Base-by-base conservation (phyloP, 352 stramenopile species). In the Globisporangium heterothallicum region DNA sequence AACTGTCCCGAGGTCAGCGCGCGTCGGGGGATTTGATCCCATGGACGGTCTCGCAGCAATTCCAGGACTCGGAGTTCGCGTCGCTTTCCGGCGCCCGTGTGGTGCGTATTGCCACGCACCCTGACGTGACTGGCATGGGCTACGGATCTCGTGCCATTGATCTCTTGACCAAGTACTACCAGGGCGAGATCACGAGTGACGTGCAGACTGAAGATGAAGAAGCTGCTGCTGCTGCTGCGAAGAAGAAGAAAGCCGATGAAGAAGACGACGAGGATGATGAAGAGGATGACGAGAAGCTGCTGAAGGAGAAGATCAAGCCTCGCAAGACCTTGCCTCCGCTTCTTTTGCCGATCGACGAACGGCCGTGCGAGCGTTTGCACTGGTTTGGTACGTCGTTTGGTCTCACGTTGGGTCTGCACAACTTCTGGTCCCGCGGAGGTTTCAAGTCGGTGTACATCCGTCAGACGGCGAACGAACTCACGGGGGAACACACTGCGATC, bases 31-130 rank as follows among this genome's bases (percentile, higher is more conserved):
- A 99, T 80, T 71, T 99, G 19, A 99, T 99, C 70, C 97, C 97
- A 1, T 99, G 97, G 97, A 99, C 95, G 14, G 86, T 99, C 19
- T 89, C 94, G 44, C 97, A 99, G 72, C 97, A 99, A 74, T 99
- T 99, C 78, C 95, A 98, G 69, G 97, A 99, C 77, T 90, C 84
- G 16, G 96, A 98, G 43, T 99, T 99, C 67, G 95, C 94, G 21
- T 77, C 92, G 58, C 87, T 99, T 16, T 98, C 91, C 25, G 97
- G 97, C 32, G 97, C 95, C 3, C 86, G 97, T 45, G 82, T 99
- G 34, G 97, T 99, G 34, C 89, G 97, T 41, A 98, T 99, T 56
- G 97, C 97, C 8, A 98, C 97, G 25, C 95, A 99, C 66, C 96
- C 97, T 5, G 95, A 98, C 42, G 94, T 98, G 24, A 92, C 78